phyloP scores from a whole-genome alignment of 768 basidiomycete genomes.

The Russula sp. region DNA sequence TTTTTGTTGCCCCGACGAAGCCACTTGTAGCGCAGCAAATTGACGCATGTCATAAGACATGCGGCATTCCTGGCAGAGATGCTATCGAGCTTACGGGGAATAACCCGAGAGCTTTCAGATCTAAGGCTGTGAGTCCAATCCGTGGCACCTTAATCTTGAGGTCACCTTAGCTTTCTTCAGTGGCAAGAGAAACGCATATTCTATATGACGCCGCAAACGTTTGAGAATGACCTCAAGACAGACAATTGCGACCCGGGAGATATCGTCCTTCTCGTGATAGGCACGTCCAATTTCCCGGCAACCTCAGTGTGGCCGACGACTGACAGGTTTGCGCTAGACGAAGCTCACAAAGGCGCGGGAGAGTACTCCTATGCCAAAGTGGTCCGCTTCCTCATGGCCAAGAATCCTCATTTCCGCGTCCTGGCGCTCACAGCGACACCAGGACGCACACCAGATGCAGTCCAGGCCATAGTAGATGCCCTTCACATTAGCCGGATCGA shows the following conservation, averaged over 20 bases:
- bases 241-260: slow-evolving; percentile 74
- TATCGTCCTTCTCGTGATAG: slow-evolving; percentile 85
- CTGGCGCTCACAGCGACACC: slow-evolving; percentile 96
- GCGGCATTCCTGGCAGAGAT: slow-evolving; percentile 87
- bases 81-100: slow-evolving; percentile 86
- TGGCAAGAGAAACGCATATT: slow-evolving; percentile 84
- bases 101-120: slow-evolving; percentile 51
- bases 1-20: slow-evolving; percentile 95
- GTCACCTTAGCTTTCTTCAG: slow-evolving; percentile 39
- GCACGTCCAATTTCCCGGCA: slow-evolving; percentile 41
- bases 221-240: slow-evolving; percentile 77
- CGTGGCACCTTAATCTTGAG: not conserved
- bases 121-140: slow-evolving; percentile 51
- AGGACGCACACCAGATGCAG: slow-evolving; percentile 77
- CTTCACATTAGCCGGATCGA: slow-evolving; percentile 95
- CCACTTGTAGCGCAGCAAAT: slow-evolving; percentile 96
- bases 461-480: slow-evolving; percentile 87
- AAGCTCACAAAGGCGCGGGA: slow-evolving; percentile 92
- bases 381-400: slow-evolving; percentile 86
- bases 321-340: slow-evolving; percentile 51
- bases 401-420: slow-evolving; percentile 90
- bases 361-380: slow-evolving; percentile 91
- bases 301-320: not conserved
- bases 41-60: slow-evolving; percentile 86
- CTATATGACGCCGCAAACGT: slow-evolving; percentile 95